These are phyloP conservation scores for Phytophthora lateralis DNA, from an alignment of 352 stramenopile genomes.

Conservation along the genomic window DNA sequence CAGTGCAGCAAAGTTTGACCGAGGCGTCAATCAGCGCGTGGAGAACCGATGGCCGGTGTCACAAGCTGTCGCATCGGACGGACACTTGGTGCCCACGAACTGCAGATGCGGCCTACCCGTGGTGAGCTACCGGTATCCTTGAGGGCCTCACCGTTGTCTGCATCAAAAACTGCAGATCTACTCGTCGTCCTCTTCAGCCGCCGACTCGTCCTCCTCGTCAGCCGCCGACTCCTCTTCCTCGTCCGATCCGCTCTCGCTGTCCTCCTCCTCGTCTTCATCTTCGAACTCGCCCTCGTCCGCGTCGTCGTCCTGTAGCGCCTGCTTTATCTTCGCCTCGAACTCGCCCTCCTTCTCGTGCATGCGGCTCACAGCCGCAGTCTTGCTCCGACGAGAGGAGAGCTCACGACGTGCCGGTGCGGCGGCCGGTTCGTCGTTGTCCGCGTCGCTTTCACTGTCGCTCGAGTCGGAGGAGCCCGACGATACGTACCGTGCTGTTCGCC, in stretches of 20 bases:
- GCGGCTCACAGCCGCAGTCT: constrained; percentile 56
- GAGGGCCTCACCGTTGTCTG: background rate
- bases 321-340: constrained; percentile 63
- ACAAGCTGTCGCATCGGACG: background rate
- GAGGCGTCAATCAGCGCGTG: background rate
- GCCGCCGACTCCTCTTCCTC: constrained; percentile 29
- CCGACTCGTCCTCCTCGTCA: constrained; percentile 26
- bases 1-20: background rate
- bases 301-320: constrained; percentile 52
- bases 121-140: too few relatives aligned
- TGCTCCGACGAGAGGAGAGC: constrained; percentile 58
- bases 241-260: constrained; percentile 33
- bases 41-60: background rate
- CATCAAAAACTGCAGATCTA: constrained; percentile 7
- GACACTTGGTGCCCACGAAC: background rate
- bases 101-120: too few relatives aligned
- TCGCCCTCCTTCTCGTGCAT: constrained; percentile 66
- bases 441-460: constrained; percentile 43
- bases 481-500: constrained; percentile 21
- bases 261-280: constrained; percentile 29
- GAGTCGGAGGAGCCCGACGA: constrained; percentile 34
- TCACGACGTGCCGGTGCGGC: constrained; percentile 33
- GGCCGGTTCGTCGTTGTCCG: constrained; percentile 26
- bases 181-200: constrained; percentile 23
- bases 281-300: constrained; percentile 45